Conservation (phyloP, 495 filamentous ascomycete genomes). For the Emericellopsis terricola region DNA sequence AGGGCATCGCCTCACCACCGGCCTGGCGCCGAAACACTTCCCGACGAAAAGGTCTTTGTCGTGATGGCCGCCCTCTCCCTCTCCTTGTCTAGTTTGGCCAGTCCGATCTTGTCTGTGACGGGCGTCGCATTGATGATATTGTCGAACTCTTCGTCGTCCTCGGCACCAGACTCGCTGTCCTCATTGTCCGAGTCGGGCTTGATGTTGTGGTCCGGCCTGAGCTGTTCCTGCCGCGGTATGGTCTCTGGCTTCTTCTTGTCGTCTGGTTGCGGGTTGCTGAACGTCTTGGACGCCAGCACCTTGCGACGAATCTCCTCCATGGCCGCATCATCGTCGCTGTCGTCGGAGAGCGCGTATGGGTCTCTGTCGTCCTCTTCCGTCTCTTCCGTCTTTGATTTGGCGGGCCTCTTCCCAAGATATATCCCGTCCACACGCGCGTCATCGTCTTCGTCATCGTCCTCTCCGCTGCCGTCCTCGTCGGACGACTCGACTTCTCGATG, state of each 20-base stretch:
- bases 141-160: slow-evolving; percentile 53
- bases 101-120: slow-evolving; percentile 62
- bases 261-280: slow-evolving; percentile 41
- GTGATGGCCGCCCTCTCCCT: slow-evolving; percentile 11
- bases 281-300: slow-evolving; percentile 73
- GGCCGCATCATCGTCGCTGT: slow-evolving; percentile 65
- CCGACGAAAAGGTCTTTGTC: slow-evolving; percentile 13
- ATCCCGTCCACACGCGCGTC: slow-evolving; percentile 27
- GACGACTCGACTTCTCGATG: slow-evolving; percentile 34
- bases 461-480: slow-evolving; percentile 28
- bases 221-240: slow-evolving; percentile 32
- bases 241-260: slow-evolving; percentile 34
- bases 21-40: slow-evolving; percentile 11
- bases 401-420: slow-evolving; percentile 29
- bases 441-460: slow-evolving; percentile 19
- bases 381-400: slow-evolving; percentile 15
- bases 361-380: slow-evolving; percentile 36
- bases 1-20: slow-evolving; percentile 7
- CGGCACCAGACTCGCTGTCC: slow-evolving; percentile 40
- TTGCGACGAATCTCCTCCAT: slow-evolving; percentile 81
- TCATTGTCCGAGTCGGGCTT: slow-evolving; percentile 57
- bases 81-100: slow-evolving; percentile 27
- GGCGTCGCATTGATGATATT: slow-evolving; percentile 82
- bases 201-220: slow-evolving; percentile 46
- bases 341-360: slow-evolving; percentile 55